phyloP scores from a whole-genome alignment of 1,284 basidiomycete species.

The Ceratobasidium sp. region DNA sequence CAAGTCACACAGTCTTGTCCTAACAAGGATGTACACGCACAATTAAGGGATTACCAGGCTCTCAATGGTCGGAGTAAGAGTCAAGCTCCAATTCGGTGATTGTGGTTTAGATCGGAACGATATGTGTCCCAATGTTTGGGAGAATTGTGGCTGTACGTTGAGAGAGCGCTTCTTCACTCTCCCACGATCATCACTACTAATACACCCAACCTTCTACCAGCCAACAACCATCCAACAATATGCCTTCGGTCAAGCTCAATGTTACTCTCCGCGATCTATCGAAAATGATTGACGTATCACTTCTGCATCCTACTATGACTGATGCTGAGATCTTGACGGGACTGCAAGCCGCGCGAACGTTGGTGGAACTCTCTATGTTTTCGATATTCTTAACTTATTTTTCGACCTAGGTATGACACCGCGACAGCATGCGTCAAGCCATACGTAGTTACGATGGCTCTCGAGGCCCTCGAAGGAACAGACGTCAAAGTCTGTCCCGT shows the following conservation, averaged over 20 bases:
- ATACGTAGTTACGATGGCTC: constrained; percentile 42
- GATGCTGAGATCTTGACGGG: constrained; percentile 43
- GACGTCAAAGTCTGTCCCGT: constrained; percentile 43
- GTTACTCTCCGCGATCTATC: constrained; percentile 23
- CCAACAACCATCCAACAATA: background rate
- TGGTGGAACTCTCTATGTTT: background rate
- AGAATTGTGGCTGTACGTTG: background rate
- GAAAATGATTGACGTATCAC: constrained; percentile 45
- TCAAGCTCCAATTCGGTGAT: background rate
- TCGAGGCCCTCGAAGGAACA: constrained; percentile 41
- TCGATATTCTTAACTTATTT: background rate
- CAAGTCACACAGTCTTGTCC: no score
- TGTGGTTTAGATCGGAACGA: background rate
- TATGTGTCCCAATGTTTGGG: background rate
- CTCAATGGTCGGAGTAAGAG: no score
- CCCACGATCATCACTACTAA: background rate
- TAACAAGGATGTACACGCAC: no score
- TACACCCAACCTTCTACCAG: background rate
- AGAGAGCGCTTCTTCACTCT: background rate
- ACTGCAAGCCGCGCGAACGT: constrained; percentile 39
- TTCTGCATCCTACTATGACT: constrained; percentile 45
- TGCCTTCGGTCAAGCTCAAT: constrained; percentile 24
- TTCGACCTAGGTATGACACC: constrained; percentile 33
- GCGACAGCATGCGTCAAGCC: constrained; percentile 45
- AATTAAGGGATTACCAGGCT: no score